Base-by-base conservation (phyloP, 768 basidiomycete genomes). In the Antrodiella citrinella region DNA sequence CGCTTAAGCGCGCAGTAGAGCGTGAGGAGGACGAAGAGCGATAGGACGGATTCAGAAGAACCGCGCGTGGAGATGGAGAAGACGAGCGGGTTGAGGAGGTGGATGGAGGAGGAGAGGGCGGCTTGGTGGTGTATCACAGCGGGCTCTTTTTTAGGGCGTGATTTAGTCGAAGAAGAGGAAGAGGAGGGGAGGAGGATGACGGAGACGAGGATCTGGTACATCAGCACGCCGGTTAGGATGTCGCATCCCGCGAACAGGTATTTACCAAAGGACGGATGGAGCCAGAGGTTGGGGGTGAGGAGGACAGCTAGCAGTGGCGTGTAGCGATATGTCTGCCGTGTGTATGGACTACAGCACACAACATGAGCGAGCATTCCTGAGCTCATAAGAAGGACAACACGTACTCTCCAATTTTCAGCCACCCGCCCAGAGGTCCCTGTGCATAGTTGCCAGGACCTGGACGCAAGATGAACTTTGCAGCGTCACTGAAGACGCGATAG, bases 41-140 rank as follows among this genome's bases (percentile, higher is more conserved):
- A 82, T 13, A 98, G 80, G 15, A 96, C 69, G 2, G 91, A 82
- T 65, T 99, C 96, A 3, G 95, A 94, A 15, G 92, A 97, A 4
- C 96, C 96, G 15, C 96, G 84, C 0, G 96, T 98, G 4, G 94
- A 96, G 59, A 99, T 97, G 55, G 92, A 86, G 65, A 96, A 88
- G 2, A 95, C 86, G 58, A 99, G 77, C 0, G 96, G 96, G 67
- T 94, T 97, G 51, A 98, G 75, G 2, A 98, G 82, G 70, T 97
- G 91, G 2, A 86, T 59, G 0, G 79, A 69, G 26, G 79, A 77
- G 56, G 81, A 81, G n/a, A 82, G 56, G 1, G 77, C 74, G 4
- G 86, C 82, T 53, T 67, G 59, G 1, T 54, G 56, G 26, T 47
- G 47, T 12, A 26, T 24, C n/a, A 35, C 45, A n/a, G n/a, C 30